These are phyloP conservation scores for Zygotorulaspora mrakii DNA, from an alignment of 1,139 yeast species.

Conservation along the genomic window DNA sequence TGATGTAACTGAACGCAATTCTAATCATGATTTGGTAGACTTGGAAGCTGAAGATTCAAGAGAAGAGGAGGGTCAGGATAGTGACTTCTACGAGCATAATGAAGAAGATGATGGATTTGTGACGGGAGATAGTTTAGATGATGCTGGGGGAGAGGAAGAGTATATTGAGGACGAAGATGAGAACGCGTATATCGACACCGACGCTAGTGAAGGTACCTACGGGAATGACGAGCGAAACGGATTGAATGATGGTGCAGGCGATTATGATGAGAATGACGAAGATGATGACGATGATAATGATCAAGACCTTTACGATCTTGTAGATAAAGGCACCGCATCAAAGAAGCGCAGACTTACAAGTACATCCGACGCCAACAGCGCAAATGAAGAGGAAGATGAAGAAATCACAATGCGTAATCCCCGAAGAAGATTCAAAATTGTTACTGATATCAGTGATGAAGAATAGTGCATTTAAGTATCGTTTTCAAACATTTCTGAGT, in stretches of 20 bases:
- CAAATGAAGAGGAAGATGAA: slow-evolving; percentile 11
- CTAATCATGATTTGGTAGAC: slow-evolving; percentile 9
- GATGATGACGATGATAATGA: slow-evolving; percentile 11
- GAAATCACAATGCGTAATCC: slow-evolving; percentile 5
- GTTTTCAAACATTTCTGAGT: background rate
- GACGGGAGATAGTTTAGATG: slow-evolving; percentile 22
- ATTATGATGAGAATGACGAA: slow-evolving; percentile 16
- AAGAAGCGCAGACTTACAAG: slow-evolving; percentile 6
- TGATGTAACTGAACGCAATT: slow-evolving; percentile 7
- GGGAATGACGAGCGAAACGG: no score
- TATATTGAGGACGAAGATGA: slow-evolving; percentile 14
- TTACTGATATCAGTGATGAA: slow-evolving; percentile 32
- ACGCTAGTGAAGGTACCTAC: no score
- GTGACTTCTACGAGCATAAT: slow-evolving; percentile 25
- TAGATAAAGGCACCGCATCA: slow-evolving; percentile 5
- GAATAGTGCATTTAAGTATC: slow-evolving; percentile 12
- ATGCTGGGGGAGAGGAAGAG: slow-evolving; percentile 9
- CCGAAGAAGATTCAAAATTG: slow-evolving; percentile 22
- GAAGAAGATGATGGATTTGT: slow-evolving; percentile 26
- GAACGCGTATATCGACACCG: slow-evolving; percentile 5
- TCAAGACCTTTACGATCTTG: slow-evolving; percentile 1
- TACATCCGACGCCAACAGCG: slow-evolving; percentile 3
- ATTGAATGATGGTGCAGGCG: no score
- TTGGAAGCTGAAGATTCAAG: slow-evolving; percentile 18
- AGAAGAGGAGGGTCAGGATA: slow-evolving; percentile 16